These are phyloP conservation scores for Scheffersomyces stambukii DNA, from an alignment of 1,139 yeast genomes.

Conservation along the genomic window DNA sequence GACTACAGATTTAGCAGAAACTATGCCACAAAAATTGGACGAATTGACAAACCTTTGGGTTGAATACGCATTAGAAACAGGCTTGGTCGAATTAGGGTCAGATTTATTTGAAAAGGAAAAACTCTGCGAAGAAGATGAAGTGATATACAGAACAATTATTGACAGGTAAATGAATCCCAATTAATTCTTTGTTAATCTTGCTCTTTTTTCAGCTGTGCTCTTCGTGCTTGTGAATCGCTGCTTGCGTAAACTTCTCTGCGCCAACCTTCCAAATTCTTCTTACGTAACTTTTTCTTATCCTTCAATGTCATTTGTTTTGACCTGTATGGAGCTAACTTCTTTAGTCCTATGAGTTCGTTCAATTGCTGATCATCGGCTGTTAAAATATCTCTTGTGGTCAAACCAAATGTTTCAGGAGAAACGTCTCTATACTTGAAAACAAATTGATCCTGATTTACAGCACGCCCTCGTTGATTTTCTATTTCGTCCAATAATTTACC, in stretches of 20 bases:
- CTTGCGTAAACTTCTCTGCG: conserved; percentile 45
- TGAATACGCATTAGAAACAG: conserved; percentile 52
- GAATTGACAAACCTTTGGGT: conserved; percentile 48
- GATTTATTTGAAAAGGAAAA: conserved; percentile 12
- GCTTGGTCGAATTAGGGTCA: conserved; percentile 33
- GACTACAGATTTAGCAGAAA: conserved; percentile 33
- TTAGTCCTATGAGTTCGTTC: conserved; percentile 80
- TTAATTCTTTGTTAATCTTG: too few species aligned
- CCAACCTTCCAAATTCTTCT: conserved; percentile 88
- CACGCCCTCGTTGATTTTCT: conserved; percentile 59
- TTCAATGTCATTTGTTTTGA: conserved; percentile 66
- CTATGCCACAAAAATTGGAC: conserved; percentile 27
- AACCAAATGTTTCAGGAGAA: conserved; percentile 90
- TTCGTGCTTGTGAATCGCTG: conserved; percentile 4
- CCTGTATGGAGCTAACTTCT: conserved; percentile 91
- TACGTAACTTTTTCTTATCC: conserved; percentile 81
- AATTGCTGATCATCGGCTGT: conserved; percentile 85
- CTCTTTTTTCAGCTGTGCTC: conserved; percentile 2
- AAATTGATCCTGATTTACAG: conserved; percentile 27
- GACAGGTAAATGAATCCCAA: conserved; percentile 7
- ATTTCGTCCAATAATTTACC: conserved; percentile 54
- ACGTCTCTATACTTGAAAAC: conserved; percentile 88
- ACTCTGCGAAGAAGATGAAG: conserved; percentile 9
- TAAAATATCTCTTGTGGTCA: conserved; percentile 80
- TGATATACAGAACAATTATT: conserved; percentile 8